Evolutionary conservation across 768 basidiomycete species (phyloP).

Genomic region (Podaxis mareebaensis): DNA sequence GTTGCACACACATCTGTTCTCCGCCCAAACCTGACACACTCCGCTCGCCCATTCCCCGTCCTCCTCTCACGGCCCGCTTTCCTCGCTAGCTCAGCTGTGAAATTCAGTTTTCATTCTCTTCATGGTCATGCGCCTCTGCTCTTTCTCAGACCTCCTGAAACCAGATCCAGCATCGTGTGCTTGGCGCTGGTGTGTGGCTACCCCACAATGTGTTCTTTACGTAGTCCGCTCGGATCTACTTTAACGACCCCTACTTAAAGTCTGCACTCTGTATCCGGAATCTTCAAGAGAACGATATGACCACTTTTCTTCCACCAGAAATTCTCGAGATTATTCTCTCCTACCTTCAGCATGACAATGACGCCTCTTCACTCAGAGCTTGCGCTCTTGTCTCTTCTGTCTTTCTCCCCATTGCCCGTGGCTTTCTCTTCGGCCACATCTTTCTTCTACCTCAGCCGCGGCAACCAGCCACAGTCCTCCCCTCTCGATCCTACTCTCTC

Average conservation of each 20-base stretch:
- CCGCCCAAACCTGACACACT: constrained; percentile 16
- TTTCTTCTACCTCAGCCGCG: constrained; percentile 5
- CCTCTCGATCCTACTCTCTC: not conserved
- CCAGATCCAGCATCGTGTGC: not conserved
- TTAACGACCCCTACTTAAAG: not conserved
- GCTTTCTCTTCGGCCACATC: constrained; percentile 9
- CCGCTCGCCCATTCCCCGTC: constrained; percentile 8
- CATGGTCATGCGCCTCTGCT: not conserved
- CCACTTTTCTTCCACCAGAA: not conserved
- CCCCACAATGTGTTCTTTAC: not conserved
- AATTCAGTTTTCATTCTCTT: not conserved
- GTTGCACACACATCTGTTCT: constrained; percentile 5
- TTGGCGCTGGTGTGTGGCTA: not conserved
- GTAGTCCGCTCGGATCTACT: not conserved
- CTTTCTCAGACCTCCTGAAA: not conserved
- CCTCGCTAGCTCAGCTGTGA: not conserved
- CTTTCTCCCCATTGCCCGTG: constrained; percentile 5
- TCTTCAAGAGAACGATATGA: not conserved
- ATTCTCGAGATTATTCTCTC: not conserved
- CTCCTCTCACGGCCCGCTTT: constrained; percentile 6
- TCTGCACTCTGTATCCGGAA: not conserved
- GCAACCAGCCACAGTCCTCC: not conserved
- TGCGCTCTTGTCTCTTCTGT: constrained; percentile 10
- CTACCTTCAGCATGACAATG: not conserved
- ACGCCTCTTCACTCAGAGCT: not conserved